Evolutionary conservation across 2,329 filamentous ascomycete genomes (phyloP), one percentile per base, ranked within the genome.

Genomic region (Drechslerella coelobrocha): DNA sequence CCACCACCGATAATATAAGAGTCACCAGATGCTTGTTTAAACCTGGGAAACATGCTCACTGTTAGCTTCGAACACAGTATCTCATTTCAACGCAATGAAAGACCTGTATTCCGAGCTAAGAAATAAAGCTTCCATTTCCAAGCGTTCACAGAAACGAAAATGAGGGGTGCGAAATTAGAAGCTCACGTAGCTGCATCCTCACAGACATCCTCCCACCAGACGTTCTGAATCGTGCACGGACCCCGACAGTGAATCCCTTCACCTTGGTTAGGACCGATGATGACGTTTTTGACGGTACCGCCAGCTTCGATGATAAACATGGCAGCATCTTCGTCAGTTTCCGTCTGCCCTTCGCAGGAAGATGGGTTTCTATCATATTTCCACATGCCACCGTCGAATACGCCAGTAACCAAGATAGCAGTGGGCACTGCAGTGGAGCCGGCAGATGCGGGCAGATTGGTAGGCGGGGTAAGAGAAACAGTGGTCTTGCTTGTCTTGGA

Each of bases 381-480:
- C 75, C 80, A 79, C 81, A 83, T 82, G 17, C 78, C 80, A 52
- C 82, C 82, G 72, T 84, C 82, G 69, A 81, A 82, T 21, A 73
- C 75, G 17, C 77, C 78, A 23, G 48, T 77, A 21, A 81, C 79
- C 2, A 78, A 75, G 72, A 82, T 79, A 27, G 80, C 79, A n/a
- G 45, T n/a, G 17, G 47, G 61, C 12, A 52, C 34, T 21, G 61
- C 24, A 2, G 37, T 66, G n/a, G 53, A 53, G 8, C 53, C 26
- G n/a, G 61, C 47, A 19, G 54, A 53, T 27, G 59, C 48, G 1
- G 59, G 59, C 1, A 62, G 24, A 34, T 55, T 55, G 26, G 59
- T 54, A 21, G 48, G 48, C n/a, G 59, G 50, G 2, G 37, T 24
- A 6, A 55, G n/a, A 26, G 59, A 48, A 34, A n/a, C 26, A 21